Conservation (phyloP, 1,284 basidiomycete species). For the Melampsora americana region DNA sequence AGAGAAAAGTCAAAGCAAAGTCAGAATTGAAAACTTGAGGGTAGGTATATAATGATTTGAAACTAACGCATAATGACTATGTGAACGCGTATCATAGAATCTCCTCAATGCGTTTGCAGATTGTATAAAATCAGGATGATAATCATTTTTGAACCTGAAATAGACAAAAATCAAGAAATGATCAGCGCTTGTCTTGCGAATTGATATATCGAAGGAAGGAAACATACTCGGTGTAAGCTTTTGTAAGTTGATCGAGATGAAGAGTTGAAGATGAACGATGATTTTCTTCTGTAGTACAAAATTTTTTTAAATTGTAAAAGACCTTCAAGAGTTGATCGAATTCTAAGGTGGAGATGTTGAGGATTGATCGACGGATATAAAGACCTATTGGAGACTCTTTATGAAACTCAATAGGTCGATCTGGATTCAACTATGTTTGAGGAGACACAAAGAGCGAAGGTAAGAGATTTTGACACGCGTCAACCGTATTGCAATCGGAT, state of each 20-base stretch:
- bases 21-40: too few species aligned
- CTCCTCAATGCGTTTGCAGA: conserved; percentile 13
- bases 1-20: background rate
- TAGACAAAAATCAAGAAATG: background rate
- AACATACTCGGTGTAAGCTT: background rate
- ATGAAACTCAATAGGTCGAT: conserved; percentile 13
- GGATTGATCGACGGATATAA: conserved; percentile 21
- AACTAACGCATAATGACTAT: too few species aligned
- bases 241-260: background rate
- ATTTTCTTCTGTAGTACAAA: conserved; percentile 4
- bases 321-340: conserved; percentile 30
- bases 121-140: conserved; percentile 38
- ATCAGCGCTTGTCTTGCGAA: background rate
- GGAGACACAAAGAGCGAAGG: background rate
- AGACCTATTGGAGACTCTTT: conserved; percentile 35
- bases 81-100: conserved; percentile 23
- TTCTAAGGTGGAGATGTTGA: conserved; percentile 19
- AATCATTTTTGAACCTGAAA: conserved; percentile 26
- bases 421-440: background rate
- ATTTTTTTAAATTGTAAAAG: conserved; percentile 14
- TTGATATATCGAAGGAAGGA: background rate
- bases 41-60: too few species aligned
- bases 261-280: too few species aligned
- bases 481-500: background rate
- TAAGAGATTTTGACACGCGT: background rate